Conservation (phyloP, 2,329 filamentous ascomycete species). For the Aspergillus spinulosporus region DNA sequence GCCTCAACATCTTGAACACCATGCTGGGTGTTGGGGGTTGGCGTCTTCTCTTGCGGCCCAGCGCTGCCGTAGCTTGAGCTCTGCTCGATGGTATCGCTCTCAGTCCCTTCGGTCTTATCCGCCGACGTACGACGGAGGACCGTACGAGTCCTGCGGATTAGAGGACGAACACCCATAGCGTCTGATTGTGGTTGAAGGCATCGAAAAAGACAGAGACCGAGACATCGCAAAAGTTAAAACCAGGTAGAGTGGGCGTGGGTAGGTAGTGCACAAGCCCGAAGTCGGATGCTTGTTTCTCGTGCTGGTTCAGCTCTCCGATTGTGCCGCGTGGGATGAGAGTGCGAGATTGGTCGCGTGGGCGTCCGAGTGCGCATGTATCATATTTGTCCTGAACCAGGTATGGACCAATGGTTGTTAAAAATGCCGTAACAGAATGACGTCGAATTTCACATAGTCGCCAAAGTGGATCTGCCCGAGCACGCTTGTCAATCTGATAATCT, state of each 20-base stretch:
- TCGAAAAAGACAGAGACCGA: neutral
- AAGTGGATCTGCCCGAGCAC: neutral
- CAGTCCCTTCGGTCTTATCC: neutral
- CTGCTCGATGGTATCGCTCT: neutral
- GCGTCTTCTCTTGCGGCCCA: neutral
- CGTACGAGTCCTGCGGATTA: neutral
- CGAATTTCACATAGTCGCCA: neutral
- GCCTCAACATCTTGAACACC: slow-evolving; percentile 48
- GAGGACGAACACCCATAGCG: slow-evolving; percentile 1
- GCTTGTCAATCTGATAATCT: neutral
- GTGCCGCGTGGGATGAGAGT: neutral
- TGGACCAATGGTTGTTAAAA: neutral
- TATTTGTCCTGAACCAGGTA: neutral
- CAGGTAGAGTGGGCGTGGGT: neutral
- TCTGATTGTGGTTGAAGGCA: neutral
- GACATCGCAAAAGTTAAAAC: neutral
- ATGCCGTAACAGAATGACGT: neutral
- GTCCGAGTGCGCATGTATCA: neutral
- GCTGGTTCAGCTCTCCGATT: neutral
- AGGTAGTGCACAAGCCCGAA: neutral
- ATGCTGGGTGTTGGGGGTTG: slow-evolving; percentile 21
- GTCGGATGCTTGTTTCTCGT: neutral
- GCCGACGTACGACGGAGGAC: neutral
- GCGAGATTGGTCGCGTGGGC: too few relatives aligned
- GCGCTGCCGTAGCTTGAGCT: neutral